Base-by-base conservation (phyloP, 2,329 filamentous ascomycete species). In the Trichoderma asperellum region DNA sequence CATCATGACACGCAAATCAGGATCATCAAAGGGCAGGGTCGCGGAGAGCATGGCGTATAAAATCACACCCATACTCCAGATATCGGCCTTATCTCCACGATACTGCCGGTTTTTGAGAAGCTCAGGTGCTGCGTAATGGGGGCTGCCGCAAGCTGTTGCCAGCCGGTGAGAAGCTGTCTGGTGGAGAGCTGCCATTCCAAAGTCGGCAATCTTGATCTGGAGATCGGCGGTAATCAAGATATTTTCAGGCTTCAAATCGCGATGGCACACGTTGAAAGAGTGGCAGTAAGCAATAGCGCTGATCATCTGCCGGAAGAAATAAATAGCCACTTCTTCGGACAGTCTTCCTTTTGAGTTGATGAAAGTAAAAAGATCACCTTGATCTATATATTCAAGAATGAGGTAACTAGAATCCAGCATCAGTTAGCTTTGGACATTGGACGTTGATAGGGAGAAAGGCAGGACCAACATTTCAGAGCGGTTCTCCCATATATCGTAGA, bases 401-500 rank as follows among this genome's bases (percentile, higher is more conserved):
- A 99, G 86, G 78, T 98, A 98, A 70, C 94, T 97, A 2, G 5
- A 24, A 16, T 1, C 6, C n/a, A 49, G 24, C 4, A 52, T 70
- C 24, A 69, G 59, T 16, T 21, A 18, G 0, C 32, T 12, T 12
- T 21, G 8, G 5, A 1, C 14, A 40, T 27, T n/a, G 47, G 14
- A 37, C 37, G 0, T 16, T 40, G 10, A 24, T 27, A 4, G 52
- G 53, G 12, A 18, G 10, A 16, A 27, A 27, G 24, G 11, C 2
- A 24, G 32, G 14, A 82, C 92, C 83, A 84, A 97, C 92, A 99
- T 90, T 80, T 99, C 94, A 68, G 93, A 92, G 27, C 92, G 88
- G 77, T 97, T 98, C 81, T 99, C 96, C 95, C 95, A 99, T 35
- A 99, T 95, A 81, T 99, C 96, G 77, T 95, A 96, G 11, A 99